Conservation (phyloP, 2,329 filamentous ascomycete species). For the Ambrosiella beaveri region DNA sequence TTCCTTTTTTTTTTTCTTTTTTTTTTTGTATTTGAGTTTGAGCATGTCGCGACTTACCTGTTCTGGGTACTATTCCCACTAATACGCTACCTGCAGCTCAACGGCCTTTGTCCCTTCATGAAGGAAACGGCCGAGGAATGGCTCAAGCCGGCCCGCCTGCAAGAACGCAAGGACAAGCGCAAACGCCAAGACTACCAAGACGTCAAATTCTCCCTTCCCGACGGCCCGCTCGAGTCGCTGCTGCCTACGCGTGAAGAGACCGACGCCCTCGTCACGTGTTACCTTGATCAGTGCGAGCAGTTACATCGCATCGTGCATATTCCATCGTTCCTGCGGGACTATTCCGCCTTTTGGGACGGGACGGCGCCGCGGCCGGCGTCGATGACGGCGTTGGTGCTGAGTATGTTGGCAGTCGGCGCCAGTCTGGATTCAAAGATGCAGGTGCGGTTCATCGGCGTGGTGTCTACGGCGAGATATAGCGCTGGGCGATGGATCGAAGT, state of each 20-base stretch:
- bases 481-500: conserved; percentile 40
- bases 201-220: conserved; percentile 28
- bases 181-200: conserved; percentile 36
- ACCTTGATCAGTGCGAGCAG: conserved; percentile 38
- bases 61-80: neutral
- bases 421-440: conserved; percentile 36
- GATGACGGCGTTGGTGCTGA: conserved; percentile 40
- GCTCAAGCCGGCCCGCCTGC: conserved; percentile 39
- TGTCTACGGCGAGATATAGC: conserved; percentile 34
- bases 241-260: conserved; percentile 30
- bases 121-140: conserved; percentile 44
- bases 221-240: conserved; percentile 32
- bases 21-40: neutral
- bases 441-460: conserved; percentile 39
- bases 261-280: conserved; percentile 31
- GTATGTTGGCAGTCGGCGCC: conserved; percentile 42
- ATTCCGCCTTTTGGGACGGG: conserved; percentile 33
- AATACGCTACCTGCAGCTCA: conserved; percentile 20
- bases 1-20: neutral
- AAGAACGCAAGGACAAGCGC: conserved; percentile 37
- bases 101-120: conserved; percentile 43
- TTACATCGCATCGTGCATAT: conserved; percentile 41
- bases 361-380: conserved; percentile 27
- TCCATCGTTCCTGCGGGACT: conserved; percentile 39
- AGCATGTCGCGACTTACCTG: neutral